Conservation (phyloP, 1,139 yeast species). For the Komagataea norvegica region DNA sequence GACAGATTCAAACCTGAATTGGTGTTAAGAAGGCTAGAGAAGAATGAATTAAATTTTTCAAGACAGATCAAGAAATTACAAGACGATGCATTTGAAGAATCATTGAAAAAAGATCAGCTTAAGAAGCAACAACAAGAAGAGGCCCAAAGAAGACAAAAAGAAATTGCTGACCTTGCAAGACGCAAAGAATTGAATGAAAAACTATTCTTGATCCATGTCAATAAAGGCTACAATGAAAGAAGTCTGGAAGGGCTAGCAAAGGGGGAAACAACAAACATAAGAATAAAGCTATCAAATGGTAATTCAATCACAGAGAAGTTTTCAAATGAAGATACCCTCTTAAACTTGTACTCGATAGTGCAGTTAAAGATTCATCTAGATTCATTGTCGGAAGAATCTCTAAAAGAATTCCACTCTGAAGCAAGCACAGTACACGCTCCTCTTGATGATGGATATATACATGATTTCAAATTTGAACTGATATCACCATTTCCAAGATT, state of each 20-base stretch:
- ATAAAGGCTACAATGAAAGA: constrained; percentile 6
- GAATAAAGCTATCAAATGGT: constrained; percentile 55
- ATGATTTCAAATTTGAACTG: constrained; percentile 43
- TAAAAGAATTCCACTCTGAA: constrained; percentile 2
- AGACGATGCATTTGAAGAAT: constrained; percentile 35
- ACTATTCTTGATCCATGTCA: constrained; percentile 9
- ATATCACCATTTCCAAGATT: constrained; percentile 56
- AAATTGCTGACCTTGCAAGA: constrained; percentile 8
- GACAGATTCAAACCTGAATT: constrained; percentile 34
- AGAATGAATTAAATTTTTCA: constrained; percentile 31
- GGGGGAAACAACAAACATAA: constrained; percentile 29
- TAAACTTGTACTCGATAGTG: constrained; percentile 61
- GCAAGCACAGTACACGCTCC: constrained; percentile 3
- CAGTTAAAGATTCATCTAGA: constrained; percentile 37
- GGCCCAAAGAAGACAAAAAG: constrained; percentile 14
- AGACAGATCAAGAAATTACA: constrained; percentile 35
- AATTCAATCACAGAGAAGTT: constrained; percentile 56
- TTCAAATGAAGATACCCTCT: constrained; percentile 42
- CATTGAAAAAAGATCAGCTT: constrained; percentile 32
- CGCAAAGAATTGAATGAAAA: constrained; percentile 19
- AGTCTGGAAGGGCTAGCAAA: constrained; percentile 12
- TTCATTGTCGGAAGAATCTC: constrained; percentile 3
- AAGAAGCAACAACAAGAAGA: constrained; percentile 25
- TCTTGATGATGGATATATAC: constrained; percentile 26
- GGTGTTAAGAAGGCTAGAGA: constrained; percentile 31